A percentile compares a stretch with the other conserved stretches of the same genome.
phyloP scores from a whole-genome alignment of 1,139 yeast species.

The Diutina rugosa region DNA sequence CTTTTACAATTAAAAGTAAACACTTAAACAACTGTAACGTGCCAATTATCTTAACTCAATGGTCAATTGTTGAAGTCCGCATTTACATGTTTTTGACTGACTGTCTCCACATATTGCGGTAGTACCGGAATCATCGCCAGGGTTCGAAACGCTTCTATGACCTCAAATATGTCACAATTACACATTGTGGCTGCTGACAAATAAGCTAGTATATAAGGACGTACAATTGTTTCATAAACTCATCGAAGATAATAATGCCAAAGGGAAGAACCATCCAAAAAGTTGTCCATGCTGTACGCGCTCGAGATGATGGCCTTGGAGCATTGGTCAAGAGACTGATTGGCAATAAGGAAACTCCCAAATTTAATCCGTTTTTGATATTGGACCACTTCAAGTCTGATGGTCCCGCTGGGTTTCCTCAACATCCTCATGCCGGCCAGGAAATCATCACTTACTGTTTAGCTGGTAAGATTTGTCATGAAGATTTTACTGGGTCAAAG shows the following conservation, averaged over 20 bases:
- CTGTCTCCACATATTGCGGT: too few species aligned
- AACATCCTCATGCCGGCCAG: slow-evolving; percentile 88
- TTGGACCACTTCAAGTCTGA: slow-evolving; percentile 58
- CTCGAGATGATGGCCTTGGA: slow-evolving; percentile 80
- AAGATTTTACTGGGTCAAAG: slow-evolving; percentile 76
- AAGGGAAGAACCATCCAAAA: background rate
- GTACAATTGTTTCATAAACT: background rate
- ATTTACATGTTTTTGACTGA: too few species aligned
- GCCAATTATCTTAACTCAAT: too few species aligned
- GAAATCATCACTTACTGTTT: slow-evolving; percentile 73
- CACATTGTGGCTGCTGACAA: too few species aligned
- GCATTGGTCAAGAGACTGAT: slow-evolving; percentile 75
- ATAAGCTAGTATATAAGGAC: background rate
- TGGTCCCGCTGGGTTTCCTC: slow-evolving; percentile 62
- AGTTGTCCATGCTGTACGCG: slow-evolving; percentile 14
- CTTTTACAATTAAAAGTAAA: too few species aligned
- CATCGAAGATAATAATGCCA: background rate
- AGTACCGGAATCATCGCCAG: too few species aligned
- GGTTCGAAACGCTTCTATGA: too few species aligned
- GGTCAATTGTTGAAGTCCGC: too few species aligned
- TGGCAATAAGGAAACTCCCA: slow-evolving; percentile 54
- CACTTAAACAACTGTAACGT: too few species aligned
- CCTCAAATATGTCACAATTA: too few species aligned
- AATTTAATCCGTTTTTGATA: slow-evolving; percentile 75
- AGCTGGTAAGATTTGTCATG: slow-evolving; percentile 75